Evolutionary conservation across 768 basidiomycete genomes (phyloP).

Genomic region (Leccinum disarticulatum): DNA sequence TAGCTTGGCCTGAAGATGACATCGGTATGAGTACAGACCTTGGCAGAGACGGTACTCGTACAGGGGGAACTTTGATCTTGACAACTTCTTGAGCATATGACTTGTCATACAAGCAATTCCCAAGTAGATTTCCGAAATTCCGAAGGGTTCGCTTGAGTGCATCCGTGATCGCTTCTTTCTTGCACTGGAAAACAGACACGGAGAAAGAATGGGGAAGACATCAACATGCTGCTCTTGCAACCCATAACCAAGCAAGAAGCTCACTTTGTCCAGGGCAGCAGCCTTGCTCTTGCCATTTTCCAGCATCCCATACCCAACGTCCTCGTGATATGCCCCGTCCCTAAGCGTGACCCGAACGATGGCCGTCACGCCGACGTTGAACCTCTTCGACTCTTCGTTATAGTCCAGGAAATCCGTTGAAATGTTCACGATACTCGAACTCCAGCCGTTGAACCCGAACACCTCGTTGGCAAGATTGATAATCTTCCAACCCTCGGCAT

Average conservation of each 20-base stretch:
- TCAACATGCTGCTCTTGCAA: slow-evolving; percentile 5
- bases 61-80: slow-evolving; percentile 84
- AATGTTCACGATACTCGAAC: slow-evolving; percentile 71
- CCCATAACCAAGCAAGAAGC: slow-evolving; percentile 19
- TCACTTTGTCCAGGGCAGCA: slow-evolving; percentile 86
- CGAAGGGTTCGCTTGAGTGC: slow-evolving; percentile 87
- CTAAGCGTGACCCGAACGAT: slow-evolving; percentile 83
- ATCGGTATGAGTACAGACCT: background rate
- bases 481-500: slow-evolving; percentile 97
- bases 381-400: slow-evolving; percentile 63
- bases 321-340: slow-evolving; percentile 90
- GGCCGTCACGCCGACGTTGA: slow-evolving; percentile 76
- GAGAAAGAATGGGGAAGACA: background rate
- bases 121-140: slow-evolving; percentile 91
- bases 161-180: slow-evolving; percentile 98
- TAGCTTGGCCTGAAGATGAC: slow-evolving; percentile 47
- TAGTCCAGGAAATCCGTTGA: slow-evolving; percentile 79
- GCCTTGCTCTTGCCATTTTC: slow-evolving; percentile 89
- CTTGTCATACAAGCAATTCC: slow-evolving; percentile 98
- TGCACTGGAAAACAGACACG: slow-evolving; percentile 62
- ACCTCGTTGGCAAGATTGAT: slow-evolving; percentile 98
- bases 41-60: slow-evolving; percentile 38
- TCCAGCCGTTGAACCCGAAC: slow-evolving; percentile 98
- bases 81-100: slow-evolving; percentile 77
- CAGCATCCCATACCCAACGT: slow-evolving; percentile 85